Percentiles rank a stretch among this genome's conserved stretches.
phyloP scores from a whole-genome alignment of 257 asterid genomes.

The Cordia subcordata region DNA sequence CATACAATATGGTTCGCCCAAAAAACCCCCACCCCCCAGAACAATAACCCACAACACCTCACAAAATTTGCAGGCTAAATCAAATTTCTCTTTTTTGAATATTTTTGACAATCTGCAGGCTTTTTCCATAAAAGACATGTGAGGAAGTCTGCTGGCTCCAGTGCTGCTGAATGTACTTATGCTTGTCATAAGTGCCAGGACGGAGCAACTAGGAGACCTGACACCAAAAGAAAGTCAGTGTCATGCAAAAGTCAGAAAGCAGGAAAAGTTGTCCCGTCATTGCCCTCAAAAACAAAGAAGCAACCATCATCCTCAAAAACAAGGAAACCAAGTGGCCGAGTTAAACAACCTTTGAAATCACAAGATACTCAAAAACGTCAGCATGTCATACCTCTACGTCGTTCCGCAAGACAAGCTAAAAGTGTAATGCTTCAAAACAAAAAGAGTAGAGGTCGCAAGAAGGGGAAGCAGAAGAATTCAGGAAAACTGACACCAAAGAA shows the following conservation, averaged over 20 bases:
- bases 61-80: background rate
- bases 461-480: background rate
- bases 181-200: slow-evolving; percentile 65
- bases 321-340: slow-evolving; percentile 38
- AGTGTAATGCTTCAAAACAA: slow-evolving; percentile 35
- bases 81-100: background rate
- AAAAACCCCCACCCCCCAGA: too few relatives aligned
- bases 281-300: slow-evolving; percentile 38
- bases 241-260: slow-evolving; percentile 33
- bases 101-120: slow-evolving; percentile 43
- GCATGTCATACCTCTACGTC: slow-evolving; percentile 67
- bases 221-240: slow-evolving; percentile 28
- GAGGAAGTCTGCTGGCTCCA: slow-evolving; percentile 48
- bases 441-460: slow-evolving; percentile 7
- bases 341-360: slow-evolving; percentile 33
- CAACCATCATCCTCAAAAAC: slow-evolving; percentile 31
- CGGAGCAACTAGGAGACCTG: slow-evolving; percentile 31
- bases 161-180: slow-evolving; percentile 34
- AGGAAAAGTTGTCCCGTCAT: slow-evolving; percentile 32
- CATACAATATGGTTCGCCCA: too few relatives aligned
- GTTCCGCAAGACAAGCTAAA: slow-evolving; percentile 77
- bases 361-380: slow-evolving; percentile 33
- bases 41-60: too few relatives aligned
- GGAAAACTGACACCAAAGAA: background rate
- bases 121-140: slow-evolving; percentile 71